phyloP scores from a whole-genome alignment of 1,139 yeast genomes.

The Zygosaccharomyces sapae region DNA sequence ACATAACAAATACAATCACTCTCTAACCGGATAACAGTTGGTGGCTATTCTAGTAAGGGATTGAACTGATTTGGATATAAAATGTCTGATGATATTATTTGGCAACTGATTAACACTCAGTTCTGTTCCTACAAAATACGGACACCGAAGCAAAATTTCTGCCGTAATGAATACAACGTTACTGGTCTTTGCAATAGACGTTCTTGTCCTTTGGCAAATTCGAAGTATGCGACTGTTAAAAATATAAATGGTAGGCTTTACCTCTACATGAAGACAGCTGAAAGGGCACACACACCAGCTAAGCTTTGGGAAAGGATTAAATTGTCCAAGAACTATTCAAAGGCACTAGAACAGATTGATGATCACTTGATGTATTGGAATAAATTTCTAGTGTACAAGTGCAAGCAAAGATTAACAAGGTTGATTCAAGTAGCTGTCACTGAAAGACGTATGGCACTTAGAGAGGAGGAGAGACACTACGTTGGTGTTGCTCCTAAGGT shows the following conservation, averaged over 20 bases:
- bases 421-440: constrained; percentile 93
- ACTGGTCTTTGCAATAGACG: constrained; percentile 88
- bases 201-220: constrained; percentile 96
- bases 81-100: constrained; percentile 59
- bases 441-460: constrained; percentile 88
- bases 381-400: constrained; percentile 81
- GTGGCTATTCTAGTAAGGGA: too few relatives aligned
- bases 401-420: constrained; percentile 92
- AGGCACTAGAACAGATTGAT: constrained; percentile 84
- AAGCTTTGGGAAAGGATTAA: constrained; percentile 92
- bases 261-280: constrained; percentile 94
- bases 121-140: constrained; percentile 85
- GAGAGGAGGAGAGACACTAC: constrained; percentile 87
- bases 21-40: not conserved
- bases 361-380: constrained; percentile 89
- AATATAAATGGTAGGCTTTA: constrained; percentile 82
- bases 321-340: constrained; percentile 79
- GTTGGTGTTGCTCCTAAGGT: constrained; percentile 93
- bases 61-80: too few relatives aligned
- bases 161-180: constrained; percentile 84
- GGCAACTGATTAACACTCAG: constrained; percentile 88
- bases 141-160: constrained; percentile 75
- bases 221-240: constrained; percentile 92
- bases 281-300: constrained; percentile 91
- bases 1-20: not conserved